Evolutionary conservation across 306 rosid species (phyloP).

Genomic region (Malus sieversii): DNA sequence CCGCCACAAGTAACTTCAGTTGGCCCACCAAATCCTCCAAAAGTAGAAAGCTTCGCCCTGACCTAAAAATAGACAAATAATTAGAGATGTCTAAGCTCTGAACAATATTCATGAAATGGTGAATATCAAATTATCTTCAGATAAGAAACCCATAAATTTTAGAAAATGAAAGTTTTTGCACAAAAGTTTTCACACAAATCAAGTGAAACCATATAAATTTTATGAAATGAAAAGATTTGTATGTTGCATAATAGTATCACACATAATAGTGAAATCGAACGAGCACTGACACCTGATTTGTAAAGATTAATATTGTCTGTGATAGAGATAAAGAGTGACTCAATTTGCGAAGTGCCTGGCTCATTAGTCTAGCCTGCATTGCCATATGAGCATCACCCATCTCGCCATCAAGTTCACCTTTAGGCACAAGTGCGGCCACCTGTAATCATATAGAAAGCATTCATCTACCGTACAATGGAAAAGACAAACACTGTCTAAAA

Average conservation of each 20-base stretch:
- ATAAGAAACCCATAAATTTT: not conserved
- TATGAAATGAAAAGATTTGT: not conserved
- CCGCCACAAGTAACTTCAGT: constrained; percentile 90
- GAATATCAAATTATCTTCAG: not conserved
- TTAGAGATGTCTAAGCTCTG: not conserved
- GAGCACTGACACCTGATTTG: constrained; percentile 65
- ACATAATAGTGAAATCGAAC: not conserved
- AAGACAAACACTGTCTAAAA: not conserved
- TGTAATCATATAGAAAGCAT: constrained; percentile 16
- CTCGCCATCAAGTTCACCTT: constrained; percentile 90
- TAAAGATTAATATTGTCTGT: constrained; percentile 62
- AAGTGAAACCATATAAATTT: not conserved
- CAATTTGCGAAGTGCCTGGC: constrained; percentile 90
- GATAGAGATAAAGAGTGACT: constrained; percentile 83
- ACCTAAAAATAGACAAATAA: constrained; percentile 38
- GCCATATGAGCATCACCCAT: constrained; percentile 97
- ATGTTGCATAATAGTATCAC: not conserved
- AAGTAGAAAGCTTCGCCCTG: constrained; percentile 73
- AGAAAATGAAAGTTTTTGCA: not conserved
- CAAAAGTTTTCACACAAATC: not conserved
- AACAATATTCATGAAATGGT: not conserved
- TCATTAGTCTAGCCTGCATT: constrained; percentile 95
- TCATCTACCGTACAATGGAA: constrained; percentile 4
- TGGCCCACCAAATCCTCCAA: constrained; percentile 89
- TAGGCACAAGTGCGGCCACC: constrained; percentile 98